Evolutionary conservation across 106 monocot species (phyloP).

Genomic region (Phalaenopsis aphrodite): DNA sequence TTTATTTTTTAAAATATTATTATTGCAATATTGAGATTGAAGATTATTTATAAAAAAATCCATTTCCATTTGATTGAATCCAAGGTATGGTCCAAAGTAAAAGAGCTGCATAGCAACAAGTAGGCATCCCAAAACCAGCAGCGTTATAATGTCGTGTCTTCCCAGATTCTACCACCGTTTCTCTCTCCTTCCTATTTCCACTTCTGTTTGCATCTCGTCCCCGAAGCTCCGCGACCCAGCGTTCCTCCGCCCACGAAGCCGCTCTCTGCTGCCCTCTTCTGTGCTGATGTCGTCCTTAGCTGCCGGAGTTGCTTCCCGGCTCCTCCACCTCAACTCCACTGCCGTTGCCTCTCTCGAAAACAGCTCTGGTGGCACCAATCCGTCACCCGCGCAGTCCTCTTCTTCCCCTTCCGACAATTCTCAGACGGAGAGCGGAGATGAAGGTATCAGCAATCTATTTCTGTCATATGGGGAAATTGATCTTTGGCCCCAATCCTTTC

Average conservation of each 20-base stretch:
- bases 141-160: conserved; percentile 16
- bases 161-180: conserved; percentile 30
- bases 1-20: no score
- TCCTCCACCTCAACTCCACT: conserved; percentile 25
- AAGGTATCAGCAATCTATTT: conserved; percentile 8
- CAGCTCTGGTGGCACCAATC: conserved; percentile 19
- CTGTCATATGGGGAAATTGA: no score
- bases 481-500: no score
- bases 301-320: conserved; percentile 8
- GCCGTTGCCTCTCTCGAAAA: conserved; percentile 17
- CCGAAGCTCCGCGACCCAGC: conserved; percentile 7
- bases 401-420: background rate
- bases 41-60: no score
- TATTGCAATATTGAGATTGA: no score
- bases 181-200: conserved; percentile 13
- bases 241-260: conserved; percentile 18
- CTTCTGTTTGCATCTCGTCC: background rate
- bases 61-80: no score
- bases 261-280: background rate
- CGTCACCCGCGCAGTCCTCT: conserved; percentile 11
- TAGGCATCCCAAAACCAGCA: no score
- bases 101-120: no score
- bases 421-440: conserved; percentile 10
- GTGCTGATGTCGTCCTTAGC: background rate
- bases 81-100: no score